A percentile compares a stretch with the other conserved stretches of the same genome.
Conservation (phyloP, 768 basidiomycete genomes). For the Flagelloscypha sp. region DNA sequence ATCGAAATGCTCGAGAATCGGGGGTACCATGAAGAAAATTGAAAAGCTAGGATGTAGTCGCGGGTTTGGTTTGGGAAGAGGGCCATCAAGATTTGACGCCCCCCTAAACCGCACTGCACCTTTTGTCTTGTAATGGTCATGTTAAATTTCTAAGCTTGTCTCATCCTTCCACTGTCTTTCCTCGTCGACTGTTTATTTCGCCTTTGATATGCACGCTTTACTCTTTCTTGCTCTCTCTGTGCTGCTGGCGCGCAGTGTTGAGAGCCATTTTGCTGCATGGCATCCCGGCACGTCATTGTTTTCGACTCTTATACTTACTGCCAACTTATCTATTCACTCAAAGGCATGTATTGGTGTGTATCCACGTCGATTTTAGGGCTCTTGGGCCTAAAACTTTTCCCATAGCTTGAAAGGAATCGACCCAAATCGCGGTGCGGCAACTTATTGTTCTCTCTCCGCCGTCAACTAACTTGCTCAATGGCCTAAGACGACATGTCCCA, state of each 20-base stretch:
- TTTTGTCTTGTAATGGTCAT: too few relatives aligned
- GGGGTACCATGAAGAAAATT: slow-evolving; percentile 84
- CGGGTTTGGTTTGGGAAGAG: slow-evolving; percentile 47
- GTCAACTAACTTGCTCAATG: neutral
- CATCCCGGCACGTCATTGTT: slow-evolving; percentile 3
- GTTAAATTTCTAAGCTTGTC: too few relatives aligned
- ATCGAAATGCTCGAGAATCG: slow-evolving; percentile 53
- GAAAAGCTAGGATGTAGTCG: slow-evolving; percentile 58
- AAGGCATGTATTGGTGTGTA: slow-evolving; percentile 12
- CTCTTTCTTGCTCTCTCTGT: too few relatives aligned
- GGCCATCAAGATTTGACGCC: too few relatives aligned
- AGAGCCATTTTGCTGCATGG: slow-evolving; percentile 11
- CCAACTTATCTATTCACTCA: too few relatives aligned
- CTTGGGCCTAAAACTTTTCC: too few relatives aligned
- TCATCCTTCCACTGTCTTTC: too few relatives aligned
- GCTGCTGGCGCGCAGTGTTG: too few relatives aligned
- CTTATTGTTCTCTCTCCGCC: slow-evolving; percentile 26
- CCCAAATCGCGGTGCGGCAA: slow-evolving; percentile 20
- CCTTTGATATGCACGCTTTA: too few relatives aligned
- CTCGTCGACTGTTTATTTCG: too few relatives aligned
- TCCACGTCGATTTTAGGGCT: too few relatives aligned
- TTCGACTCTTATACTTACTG: neutral
- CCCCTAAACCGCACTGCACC: too few relatives aligned
- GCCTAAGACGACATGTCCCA: neutral
- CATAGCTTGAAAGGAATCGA: slow-evolving; percentile 12